These are phyloP conservation scores for Neospermospora avenae DNA, from an alignment of 2,329 filamentous ascomycete species.

Conservation along the genomic window DNA sequence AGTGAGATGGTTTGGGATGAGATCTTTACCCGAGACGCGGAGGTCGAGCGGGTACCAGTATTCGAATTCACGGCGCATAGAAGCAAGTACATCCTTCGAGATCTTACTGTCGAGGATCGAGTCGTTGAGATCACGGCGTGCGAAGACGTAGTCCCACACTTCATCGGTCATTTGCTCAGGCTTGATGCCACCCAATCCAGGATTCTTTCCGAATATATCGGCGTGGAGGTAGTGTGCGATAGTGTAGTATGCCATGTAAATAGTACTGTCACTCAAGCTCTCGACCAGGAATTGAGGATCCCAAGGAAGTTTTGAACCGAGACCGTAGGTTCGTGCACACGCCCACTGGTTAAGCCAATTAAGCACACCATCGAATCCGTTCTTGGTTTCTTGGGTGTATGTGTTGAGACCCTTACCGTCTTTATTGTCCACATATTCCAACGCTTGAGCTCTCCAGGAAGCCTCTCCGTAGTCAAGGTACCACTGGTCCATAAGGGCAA, in stretches of 20 bases:
- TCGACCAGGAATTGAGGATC: slow-evolving; percentile 89
- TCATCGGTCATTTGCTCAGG: slow-evolving; percentile 90
- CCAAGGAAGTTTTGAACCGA: slow-evolving; percentile 94
- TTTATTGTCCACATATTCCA: slow-evolving; percentile 67
- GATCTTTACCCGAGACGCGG: slow-evolving; percentile 84
- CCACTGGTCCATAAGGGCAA: slow-evolving; percentile 93
- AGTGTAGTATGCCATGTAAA: slow-evolving; percentile 85
- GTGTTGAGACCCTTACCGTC: slow-evolving; percentile 71
- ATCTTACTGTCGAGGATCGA: slow-evolving; percentile 69
- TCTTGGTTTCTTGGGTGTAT: slow-evolving; percentile 72
- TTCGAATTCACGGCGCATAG: slow-evolving; percentile 86
- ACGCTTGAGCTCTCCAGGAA: slow-evolving; percentile 74
- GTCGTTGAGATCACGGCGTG: slow-evolving; percentile 65
- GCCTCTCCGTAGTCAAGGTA: slow-evolving; percentile 96
- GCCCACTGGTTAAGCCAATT: slow-evolving; percentile 97
- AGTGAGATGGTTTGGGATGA: slow-evolving; percentile 90
- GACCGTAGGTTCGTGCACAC: slow-evolving; percentile 84
- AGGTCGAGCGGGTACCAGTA: slow-evolving; percentile 97
- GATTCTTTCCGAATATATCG: slow-evolving; percentile 78
- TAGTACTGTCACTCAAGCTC: slow-evolving; percentile 83
- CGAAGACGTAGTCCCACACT: slow-evolving; percentile 95
- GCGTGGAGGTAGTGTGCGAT: slow-evolving; percentile 67
- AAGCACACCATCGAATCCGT: slow-evolving; percentile 80
- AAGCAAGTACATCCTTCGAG: slow-evolving; percentile 66
- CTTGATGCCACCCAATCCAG: slow-evolving; percentile 64